Percentiles rank a stretch among this genome's conserved stretches.
Evolutionary conservation across 2,329 filamentous ascomycete genomes (phyloP).

Genomic region (Cladophialophora immunda): DNA sequence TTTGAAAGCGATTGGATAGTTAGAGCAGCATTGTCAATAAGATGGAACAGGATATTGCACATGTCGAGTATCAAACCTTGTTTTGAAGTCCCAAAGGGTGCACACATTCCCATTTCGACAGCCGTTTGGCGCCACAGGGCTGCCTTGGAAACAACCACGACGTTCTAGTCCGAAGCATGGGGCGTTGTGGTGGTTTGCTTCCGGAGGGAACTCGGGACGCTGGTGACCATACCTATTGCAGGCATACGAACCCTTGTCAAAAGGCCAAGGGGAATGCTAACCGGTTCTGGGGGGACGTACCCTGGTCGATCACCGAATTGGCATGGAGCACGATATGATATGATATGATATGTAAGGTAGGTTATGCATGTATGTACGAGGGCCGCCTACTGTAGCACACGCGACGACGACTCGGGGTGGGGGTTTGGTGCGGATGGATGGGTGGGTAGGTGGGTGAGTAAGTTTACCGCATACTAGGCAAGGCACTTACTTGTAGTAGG

Average conservation of each 20-base stretch:
- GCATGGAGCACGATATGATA: not conserved
- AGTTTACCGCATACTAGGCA: too few relatives aligned
- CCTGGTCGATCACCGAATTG: not conserved
- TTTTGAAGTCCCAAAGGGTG: slow-evolving; percentile 1
- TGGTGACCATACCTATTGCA: not conserved
- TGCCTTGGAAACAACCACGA: not conserved
- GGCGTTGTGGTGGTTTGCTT: not conserved
- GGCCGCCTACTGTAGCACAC: too few relatives aligned
- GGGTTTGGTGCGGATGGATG: too few relatives aligned
- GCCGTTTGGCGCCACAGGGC: not conserved
- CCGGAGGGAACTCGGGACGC: not conserved
- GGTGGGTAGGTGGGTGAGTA: too few relatives aligned
- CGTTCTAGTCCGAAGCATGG: not conserved
- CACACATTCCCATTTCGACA: not conserved
- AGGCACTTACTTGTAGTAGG: too few relatives aligned
- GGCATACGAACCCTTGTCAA: slow-evolving; percentile 5
- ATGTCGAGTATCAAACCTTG: not conserved
- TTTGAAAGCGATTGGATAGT: slow-evolving; percentile 16
- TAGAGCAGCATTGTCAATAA: slow-evolving; percentile 12
- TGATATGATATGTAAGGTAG: not conserved
- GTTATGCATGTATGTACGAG: not conserved
- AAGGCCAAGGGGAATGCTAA: not conserved
- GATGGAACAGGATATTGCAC: not conserved
- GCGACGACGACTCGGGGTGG: too few relatives aligned
- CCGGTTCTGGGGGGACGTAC: not conserved